Evolutionary conservation across 495 filamentous ascomycete species (phyloP).

Genomic region (Amphirosellinia nigrospora): DNA sequence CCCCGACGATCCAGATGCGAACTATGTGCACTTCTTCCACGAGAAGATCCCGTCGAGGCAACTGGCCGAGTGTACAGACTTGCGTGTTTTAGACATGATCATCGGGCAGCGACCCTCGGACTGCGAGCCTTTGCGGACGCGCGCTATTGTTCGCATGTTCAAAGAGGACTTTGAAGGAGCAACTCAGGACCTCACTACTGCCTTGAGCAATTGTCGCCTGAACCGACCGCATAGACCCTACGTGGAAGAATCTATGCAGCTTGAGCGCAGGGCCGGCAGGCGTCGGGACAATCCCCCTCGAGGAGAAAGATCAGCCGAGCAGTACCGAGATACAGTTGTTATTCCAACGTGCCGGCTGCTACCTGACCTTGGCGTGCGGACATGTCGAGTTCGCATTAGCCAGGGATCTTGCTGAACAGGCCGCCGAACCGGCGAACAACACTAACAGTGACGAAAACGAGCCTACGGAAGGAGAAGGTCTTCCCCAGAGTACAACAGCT

Average conservation of each 20-base stretch:
- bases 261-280: constrained; percentile 44
- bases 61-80: constrained; percentile 73
- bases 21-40: constrained; percentile 87
- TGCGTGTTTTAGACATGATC: constrained; percentile 68
- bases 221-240: constrained; percentile 51
- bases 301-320: constrained; percentile 73
- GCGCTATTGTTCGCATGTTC: constrained; percentile 75
- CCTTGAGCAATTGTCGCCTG: constrained; percentile 63
- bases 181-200: constrained; percentile 68
- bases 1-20: constrained; percentile 69
- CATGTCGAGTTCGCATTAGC: constrained; percentile 62
- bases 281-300: constrained; percentile 61
- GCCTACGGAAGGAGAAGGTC: constrained; percentile 24
- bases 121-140: constrained; percentile 69
- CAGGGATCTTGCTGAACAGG: constrained; percentile 25
- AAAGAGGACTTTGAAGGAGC: constrained; percentile 76
- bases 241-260: constrained; percentile 47
- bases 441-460: constrained; percentile 24
- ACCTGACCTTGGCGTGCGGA: constrained; percentile 71
- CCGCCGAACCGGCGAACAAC: constrained; percentile 23
- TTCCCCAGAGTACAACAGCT: constrained; percentile 25
- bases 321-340: constrained; percentile 75
- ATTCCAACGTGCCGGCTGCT: constrained; percentile 78
- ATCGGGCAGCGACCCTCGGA: constrained; percentile 66
- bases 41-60: constrained; percentile 83